A percentile compares a stretch with the other conserved stretches of the same genome.
Conservation (phyloP, 805 yeast genomes). For the Ogataea thermomethanolica region DNA sequence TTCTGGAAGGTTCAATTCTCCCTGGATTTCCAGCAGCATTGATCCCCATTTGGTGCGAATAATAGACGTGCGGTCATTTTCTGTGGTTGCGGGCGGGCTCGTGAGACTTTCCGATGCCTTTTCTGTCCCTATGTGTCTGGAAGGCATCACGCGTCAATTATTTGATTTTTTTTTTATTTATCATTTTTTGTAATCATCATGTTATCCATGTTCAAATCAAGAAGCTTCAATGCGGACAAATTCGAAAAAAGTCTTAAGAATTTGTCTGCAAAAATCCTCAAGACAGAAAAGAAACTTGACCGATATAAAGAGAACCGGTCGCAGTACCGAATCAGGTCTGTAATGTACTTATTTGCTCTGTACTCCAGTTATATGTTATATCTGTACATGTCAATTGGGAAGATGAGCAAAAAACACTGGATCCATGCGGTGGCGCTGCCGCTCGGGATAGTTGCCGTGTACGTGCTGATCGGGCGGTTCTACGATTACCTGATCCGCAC, state of each 20-base stretch:
- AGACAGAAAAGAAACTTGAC: slow-evolving; percentile 23
- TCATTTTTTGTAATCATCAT: slow-evolving; percentile 5
- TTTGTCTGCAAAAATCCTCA: slow-evolving; percentile 35
- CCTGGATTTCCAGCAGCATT: slow-evolving; percentile 67
- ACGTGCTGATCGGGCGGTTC: slow-evolving; percentile 14
- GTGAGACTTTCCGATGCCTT: slow-evolving; percentile 16
- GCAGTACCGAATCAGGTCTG: slow-evolving; percentile 16
- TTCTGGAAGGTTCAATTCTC: slow-evolving; percentile 55
- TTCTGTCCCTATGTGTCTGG: slow-evolving; percentile 16
- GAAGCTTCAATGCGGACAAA: slow-evolving; percentile 38
- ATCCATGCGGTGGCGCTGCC: slow-evolving; percentile 14
- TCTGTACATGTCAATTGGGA: slow-evolving; percentile 10
- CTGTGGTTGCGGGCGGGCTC: not conserved
- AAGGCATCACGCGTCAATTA: slow-evolving; percentile 23
- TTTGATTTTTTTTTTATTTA: not conserved
- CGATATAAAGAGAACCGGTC: slow-evolving; percentile 14
- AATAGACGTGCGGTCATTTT: slow-evolving; percentile 21
- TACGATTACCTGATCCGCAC: slow-evolving; percentile 22
- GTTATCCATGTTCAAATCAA: slow-evolving; percentile 28
- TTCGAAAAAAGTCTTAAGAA: slow-evolving; percentile 42
- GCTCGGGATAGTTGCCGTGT: slow-evolving; percentile 11
- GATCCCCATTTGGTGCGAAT: slow-evolving; percentile 57
- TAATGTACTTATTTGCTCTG: slow-evolving; percentile 19
- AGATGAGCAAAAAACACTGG: slow-evolving; percentile 3
- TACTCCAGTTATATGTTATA: slow-evolving; percentile 27